Evolutionary conservation across 2,329 filamentous ascomycete genomes (phyloP).

Genomic region (Colletotrichum liaoningense): DNA sequence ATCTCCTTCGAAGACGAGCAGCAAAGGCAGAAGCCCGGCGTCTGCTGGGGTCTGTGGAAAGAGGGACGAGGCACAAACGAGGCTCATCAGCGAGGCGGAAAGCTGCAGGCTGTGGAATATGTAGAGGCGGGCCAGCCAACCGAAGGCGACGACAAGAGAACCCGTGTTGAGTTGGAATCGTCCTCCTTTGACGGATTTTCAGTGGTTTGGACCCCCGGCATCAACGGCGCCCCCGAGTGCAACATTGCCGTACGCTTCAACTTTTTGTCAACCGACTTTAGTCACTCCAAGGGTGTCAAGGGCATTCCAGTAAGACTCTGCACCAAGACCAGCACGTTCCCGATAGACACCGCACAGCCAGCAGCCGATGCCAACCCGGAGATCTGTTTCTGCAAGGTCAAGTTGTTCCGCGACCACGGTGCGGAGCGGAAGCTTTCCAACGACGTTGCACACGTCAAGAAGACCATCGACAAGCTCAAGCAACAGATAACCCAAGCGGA

Average conservation of each 20-base stretch:
- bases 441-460: constrained; percentile 93
- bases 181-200: constrained; percentile 95
- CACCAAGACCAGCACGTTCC: constrained; percentile 83
- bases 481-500: constrained; percentile 88
- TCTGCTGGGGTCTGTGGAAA: constrained; percentile 93
- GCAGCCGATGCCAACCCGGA: constrained; percentile 66
- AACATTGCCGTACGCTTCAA: constrained; percentile 95
- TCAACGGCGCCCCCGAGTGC: constrained; percentile 78
- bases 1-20: constrained; percentile 97
- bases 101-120: constrained; percentile 93
- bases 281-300: constrained; percentile 98
- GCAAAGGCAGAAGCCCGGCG: constrained; percentile 83
- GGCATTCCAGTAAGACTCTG: constrained; percentile 95
- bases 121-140: constrained; percentile 75
- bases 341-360: constrained; percentile 61
- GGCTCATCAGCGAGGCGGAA: constrained; percentile 91
- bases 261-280: constrained; percentile 98
- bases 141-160: constrained; percentile 73
- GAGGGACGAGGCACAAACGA: constrained; percentile 96
- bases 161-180: constrained; percentile 76
- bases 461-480: constrained; percentile 95
- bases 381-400: constrained; percentile 95
- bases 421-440: constrained; percentile 96
- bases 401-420: constrained; percentile 95
- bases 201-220: constrained; percentile 85